Evolutionary conservation across 2,329 filamentous ascomycete species (phyloP).

Genomic region (Alternaria rosae): DNA sequence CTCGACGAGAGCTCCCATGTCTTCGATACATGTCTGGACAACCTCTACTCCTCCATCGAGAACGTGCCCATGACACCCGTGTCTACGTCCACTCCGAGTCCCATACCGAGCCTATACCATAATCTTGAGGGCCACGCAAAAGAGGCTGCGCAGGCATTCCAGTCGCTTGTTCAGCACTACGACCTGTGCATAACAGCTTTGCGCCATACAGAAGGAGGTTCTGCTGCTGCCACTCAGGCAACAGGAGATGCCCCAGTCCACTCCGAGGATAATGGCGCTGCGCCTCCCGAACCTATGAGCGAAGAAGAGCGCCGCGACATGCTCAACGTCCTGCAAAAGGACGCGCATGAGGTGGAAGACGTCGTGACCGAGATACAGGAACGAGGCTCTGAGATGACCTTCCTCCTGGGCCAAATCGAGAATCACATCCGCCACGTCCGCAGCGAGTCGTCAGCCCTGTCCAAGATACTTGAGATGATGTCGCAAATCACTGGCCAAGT

Average conservation of each 20-base stretch:
- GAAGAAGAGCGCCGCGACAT: constrained; percentile 82
- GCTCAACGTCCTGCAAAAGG: constrained; percentile 78
- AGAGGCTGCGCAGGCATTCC: constrained; percentile 80
- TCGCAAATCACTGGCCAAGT: constrained; percentile 73
- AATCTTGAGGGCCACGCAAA: constrained; percentile 76
- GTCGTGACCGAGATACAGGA: constrained; percentile 75
- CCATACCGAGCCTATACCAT: constrained; percentile 57
- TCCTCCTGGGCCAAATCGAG: constrained; percentile 68
- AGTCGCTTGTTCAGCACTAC: constrained; percentile 85
- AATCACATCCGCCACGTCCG: constrained; percentile 67
- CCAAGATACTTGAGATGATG: constrained; percentile 70
- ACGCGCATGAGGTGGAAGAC: constrained; percentile 69
- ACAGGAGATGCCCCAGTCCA: constrained; percentile 46
- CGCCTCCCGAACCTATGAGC: constrained; percentile 72
- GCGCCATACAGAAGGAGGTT: constrained; percentile 77
- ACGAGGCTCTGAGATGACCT: constrained; percentile 78
- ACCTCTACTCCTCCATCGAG: constrained; percentile 45
- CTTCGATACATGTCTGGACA: constrained; percentile 75
- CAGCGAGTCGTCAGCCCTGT: constrained; percentile 64
- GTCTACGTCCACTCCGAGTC: constrained; percentile 43
- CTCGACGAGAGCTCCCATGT: constrained; percentile 63
- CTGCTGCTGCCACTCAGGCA: constrained; percentile 56
- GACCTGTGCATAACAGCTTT: constrained; percentile 92
- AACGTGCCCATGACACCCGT: constrained; percentile 42
- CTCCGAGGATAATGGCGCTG: constrained; percentile 37